These are phyloP conservation scores for Apiotrichum laibachii DNA, from an alignment of 1,284 basidiomycete genomes.

Conservation along the genomic window DNA sequence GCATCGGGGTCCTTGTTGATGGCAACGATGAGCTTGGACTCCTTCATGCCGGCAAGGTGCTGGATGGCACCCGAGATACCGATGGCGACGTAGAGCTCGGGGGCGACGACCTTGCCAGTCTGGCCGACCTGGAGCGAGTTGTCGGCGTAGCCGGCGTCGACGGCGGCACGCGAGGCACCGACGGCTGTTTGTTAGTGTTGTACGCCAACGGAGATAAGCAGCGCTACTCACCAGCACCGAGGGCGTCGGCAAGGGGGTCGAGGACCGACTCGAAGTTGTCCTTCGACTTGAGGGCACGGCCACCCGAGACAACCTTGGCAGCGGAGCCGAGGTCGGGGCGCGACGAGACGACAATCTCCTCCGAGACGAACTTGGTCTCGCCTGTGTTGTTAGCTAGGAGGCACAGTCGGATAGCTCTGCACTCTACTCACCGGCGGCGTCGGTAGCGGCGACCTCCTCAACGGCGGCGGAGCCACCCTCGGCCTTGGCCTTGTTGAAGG, in stretches of 20 bases:
- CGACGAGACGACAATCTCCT: slow-evolving; percentile 83
- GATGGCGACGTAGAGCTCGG: slow-evolving; percentile 87
- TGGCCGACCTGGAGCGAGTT: slow-evolving; percentile 98
- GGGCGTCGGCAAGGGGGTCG: slow-evolving; percentile 86
- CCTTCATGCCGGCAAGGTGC: slow-evolving; percentile 99
- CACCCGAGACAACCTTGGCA: slow-evolving; percentile 86
- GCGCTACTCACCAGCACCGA: slow-evolving; percentile 64
- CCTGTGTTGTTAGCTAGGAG: slow-evolving; percentile 22
- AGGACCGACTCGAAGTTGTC: slow-evolving; percentile 86
- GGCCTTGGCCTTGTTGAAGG: slow-evolving; percentile 71
- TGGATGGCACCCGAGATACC: slow-evolving; percentile 99
- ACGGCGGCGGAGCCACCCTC: slow-evolving; percentile 58
- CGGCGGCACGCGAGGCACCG: slow-evolving; percentile 94
- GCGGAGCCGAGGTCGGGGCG: slow-evolving; percentile 90
- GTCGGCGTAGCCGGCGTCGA: slow-evolving; percentile 97
- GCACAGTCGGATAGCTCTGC: neutral
- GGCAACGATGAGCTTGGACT: slow-evolving; percentile 96
- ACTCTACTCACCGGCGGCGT: slow-evolving; percentile 58
- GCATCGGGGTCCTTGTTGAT: slow-evolving; percentile 99
- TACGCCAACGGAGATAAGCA: too few species aligned
- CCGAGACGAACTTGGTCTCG: slow-evolving; percentile 74
- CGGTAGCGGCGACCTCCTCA: slow-evolving; percentile 66
- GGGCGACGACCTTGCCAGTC: slow-evolving; percentile 73
- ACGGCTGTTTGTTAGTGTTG: slow-evolving; percentile 59
- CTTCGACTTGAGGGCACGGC: slow-evolving; percentile 90